Conservation (phyloP, 495 filamentous ascomycete genomes). For the Penicillium samsonianum region DNA sequence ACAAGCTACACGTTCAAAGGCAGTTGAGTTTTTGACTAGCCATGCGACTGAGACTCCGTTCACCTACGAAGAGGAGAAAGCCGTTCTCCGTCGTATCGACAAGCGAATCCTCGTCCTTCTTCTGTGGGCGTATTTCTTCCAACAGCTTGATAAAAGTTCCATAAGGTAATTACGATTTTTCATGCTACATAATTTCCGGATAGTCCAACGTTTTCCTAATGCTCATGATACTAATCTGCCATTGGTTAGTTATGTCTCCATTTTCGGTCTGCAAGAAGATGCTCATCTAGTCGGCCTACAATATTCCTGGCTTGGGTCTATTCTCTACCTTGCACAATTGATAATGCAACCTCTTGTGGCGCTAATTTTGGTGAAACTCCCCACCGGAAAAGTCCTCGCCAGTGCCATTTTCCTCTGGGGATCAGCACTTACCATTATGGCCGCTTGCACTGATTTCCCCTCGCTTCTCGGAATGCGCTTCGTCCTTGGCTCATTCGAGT, state of each 20-base stretch:
- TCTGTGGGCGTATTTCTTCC: slow-evolving; percentile 39
- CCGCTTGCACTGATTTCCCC: slow-evolving; percentile 53
- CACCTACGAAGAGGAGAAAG: slow-evolving; percentile 48
- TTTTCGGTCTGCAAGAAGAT: slow-evolving; percentile 46
- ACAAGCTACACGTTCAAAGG: slow-evolving; percentile 7
- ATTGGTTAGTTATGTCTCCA: slow-evolving; percentile 41
- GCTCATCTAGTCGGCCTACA: slow-evolving; percentile 44
- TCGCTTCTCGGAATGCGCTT: slow-evolving; percentile 43
- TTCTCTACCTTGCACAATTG: slow-evolving; percentile 49
- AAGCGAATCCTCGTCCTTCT: slow-evolving; percentile 45
- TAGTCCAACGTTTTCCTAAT: background rate
- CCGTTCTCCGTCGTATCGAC: slow-evolving; percentile 51
- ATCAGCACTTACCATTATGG: slow-evolving; percentile 56
- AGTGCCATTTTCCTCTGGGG: slow-evolving; percentile 47
- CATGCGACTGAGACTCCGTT: slow-evolving; percentile 29
- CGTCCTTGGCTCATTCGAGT: slow-evolving; percentile 8
- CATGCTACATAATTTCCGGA: background rate
- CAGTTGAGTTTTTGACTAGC: slow-evolving; percentile 24
- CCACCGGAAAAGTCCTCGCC: slow-evolving; percentile 48
- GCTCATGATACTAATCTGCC: background rate
- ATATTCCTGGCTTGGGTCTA: slow-evolving; percentile 51
- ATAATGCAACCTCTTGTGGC: slow-evolving; percentile 31
- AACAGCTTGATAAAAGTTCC: slow-evolving; percentile 56
- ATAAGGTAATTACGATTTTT: slow-evolving; percentile 16
- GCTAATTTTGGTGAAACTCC: slow-evolving; percentile 29